Conservation (phyloP, 495 filamentous ascomycete species). For the Amniculicola lignicola region DNA sequence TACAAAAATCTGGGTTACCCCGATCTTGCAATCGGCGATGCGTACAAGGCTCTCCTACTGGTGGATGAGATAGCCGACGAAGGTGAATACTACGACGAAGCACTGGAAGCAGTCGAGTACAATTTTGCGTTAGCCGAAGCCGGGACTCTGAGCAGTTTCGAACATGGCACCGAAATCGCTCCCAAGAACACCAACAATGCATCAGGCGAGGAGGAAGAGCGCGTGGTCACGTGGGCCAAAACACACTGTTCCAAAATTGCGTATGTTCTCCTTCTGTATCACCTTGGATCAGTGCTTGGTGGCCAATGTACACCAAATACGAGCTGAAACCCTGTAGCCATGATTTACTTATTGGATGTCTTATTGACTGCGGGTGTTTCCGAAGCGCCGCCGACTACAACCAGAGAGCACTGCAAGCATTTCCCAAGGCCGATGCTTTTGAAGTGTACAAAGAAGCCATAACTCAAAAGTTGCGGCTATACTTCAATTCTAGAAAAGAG, state of each 20-base stretch:
- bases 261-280: too few relatives aligned
- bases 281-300: too few relatives aligned
- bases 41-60: constrained; percentile 82
- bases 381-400: constrained; percentile 28
- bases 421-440: constrained; percentile 9
- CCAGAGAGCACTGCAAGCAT: constrained; percentile 10
- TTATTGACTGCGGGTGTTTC: constrained; percentile 30
- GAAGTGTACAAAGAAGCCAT: constrained; percentile 2
- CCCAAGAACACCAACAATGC: too few relatives aligned
- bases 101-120: constrained; percentile 29
- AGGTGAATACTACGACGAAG: constrained; percentile 61
- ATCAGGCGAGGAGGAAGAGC: too few relatives aligned
- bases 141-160: too few relatives aligned
- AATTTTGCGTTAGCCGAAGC: not conserved
- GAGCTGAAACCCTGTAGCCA: too few relatives aligned
- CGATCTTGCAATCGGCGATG: constrained; percentile 85
- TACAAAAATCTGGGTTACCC: constrained; percentile 78
- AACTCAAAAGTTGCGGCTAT: not conserved
- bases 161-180: too few relatives aligned
- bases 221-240: too few relatives aligned
- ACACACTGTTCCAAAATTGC: too few relatives aligned
- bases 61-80: constrained; percentile 75
- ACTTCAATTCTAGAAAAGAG: constrained; percentile 19
- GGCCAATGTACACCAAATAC: too few relatives aligned
- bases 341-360: constrained; percentile 16